Conservation (phyloP, 202 grass and related monocot species). For the Setaria italica region DNA sequence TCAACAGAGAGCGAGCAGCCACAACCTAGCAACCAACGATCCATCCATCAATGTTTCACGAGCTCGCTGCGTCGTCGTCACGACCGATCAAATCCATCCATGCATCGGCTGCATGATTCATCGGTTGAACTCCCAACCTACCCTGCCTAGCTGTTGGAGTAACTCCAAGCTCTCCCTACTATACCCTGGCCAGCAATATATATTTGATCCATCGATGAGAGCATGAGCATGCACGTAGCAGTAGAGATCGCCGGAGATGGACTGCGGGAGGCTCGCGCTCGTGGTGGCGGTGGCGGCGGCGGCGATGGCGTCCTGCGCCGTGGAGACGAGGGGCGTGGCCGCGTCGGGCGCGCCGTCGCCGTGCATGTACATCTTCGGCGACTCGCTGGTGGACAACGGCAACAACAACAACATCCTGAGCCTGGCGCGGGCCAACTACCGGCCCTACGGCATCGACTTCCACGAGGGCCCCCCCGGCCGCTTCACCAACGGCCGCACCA, state of each 20-base stretch:
- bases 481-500: conserved; percentile 92
- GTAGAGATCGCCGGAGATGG: neutral
- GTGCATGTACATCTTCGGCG: conserved; percentile 92
- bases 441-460: conserved; percentile 88
- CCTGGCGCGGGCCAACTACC: conserved; percentile 87
- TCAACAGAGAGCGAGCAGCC: too few species aligned
- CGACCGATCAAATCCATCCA: neutral
- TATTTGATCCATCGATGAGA: neutral
- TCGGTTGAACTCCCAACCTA: conserved; percentile 1
- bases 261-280: neutral
- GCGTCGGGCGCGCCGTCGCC: conserved; percentile 45
- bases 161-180: neutral
- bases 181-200: neutral
- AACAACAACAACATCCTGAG: conserved; percentile 89
- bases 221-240: neutral
- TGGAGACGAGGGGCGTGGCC: neutral
- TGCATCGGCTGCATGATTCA: neutral
- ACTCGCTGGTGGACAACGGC: conserved; percentile 92
- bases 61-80: neutral
- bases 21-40: neutral
- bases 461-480: conserved; percentile 63
- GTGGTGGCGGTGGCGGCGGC: too few species aligned
- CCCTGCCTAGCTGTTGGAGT: neutral
- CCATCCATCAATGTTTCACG: conserved; percentile 14
- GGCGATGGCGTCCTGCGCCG: neutral